A percentile compares a stretch with the other conserved stretches of the same genome.
Conservation (phyloP, 768 basidiomycete genomes). For the Hemileccinum impolitum region DNA sequence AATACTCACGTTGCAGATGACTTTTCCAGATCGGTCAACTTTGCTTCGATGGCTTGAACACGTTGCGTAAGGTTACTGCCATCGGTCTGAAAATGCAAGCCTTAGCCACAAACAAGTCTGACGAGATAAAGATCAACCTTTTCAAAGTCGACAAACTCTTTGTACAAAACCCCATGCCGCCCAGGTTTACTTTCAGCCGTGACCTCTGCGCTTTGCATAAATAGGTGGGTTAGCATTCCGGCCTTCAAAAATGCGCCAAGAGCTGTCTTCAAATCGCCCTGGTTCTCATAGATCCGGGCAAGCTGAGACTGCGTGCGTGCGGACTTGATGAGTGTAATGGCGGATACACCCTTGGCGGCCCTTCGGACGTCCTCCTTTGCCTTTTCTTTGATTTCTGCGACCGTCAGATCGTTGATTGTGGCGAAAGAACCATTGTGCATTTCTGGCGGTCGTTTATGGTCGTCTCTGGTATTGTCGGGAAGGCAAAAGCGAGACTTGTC, state of each 20-base stretch:
- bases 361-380: slow-evolving; percentile 47
- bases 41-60: slow-evolving; percentile 44
- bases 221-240: slow-evolving; percentile 53
- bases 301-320: slow-evolving; percentile 55
- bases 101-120: slow-evolving; percentile 10
- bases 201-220: slow-evolving; percentile 61
- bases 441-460: slow-evolving; percentile 18
- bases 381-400: slow-evolving; percentile 47
- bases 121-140: slow-evolving; percentile 44
- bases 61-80: slow-evolving; percentile 37
- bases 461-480: slow-evolving; percentile 15
- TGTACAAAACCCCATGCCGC: slow-evolving; percentile 53
- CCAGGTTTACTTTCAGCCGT: slow-evolving; percentile 44
- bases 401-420: slow-evolving; percentile 30
- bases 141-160: slow-evolving; percentile 63
- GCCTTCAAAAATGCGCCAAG: slow-evolving; percentile 59
- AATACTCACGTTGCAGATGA: slow-evolving; percentile 28
- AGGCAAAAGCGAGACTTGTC: slow-evolving; percentile 12
- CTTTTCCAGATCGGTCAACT: slow-evolving; percentile 44
- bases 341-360: slow-evolving; percentile 55
- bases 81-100: slow-evolving; percentile 32
- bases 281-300: slow-evolving; percentile 51
- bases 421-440: slow-evolving; percentile 39
- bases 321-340: slow-evolving; percentile 56
- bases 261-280: slow-evolving; percentile 60